phyloP scores from a whole-genome alignment of 768 basidiomycete species.

The Lentinus tigrinus region DNA sequence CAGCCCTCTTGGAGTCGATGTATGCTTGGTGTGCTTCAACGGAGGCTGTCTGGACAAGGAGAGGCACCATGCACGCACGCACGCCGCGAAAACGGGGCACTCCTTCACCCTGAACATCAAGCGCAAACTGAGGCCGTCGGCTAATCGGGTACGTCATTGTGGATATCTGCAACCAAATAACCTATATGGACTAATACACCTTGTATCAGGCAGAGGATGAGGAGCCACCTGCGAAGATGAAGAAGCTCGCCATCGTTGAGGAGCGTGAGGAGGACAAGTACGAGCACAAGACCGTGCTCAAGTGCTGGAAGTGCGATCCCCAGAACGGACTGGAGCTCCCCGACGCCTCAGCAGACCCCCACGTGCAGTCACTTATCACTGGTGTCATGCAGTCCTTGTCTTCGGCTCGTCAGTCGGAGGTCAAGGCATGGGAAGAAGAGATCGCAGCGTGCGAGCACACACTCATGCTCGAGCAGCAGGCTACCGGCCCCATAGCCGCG shows the following conservation, averaged over 20 bases:
- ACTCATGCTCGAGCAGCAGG: slow-evolving; percentile 49
- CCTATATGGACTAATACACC: not conserved
- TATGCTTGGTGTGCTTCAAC: slow-evolving; percentile 93
- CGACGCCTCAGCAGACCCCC: slow-evolving; percentile 32
- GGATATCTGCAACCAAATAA: not conserved
- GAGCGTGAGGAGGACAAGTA: slow-evolving; percentile 91
- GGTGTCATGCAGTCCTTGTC: slow-evolving; percentile 80
- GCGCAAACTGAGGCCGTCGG: slow-evolving; percentile 62
- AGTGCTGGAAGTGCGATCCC: slow-evolving; percentile 75
- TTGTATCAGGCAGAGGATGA: slow-evolving; percentile 58
- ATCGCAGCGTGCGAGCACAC: slow-evolving; percentile 85
- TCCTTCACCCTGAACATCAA: slow-evolving; percentile 77
- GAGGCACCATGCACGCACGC: slow-evolving; percentile 72
- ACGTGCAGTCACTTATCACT: slow-evolving; percentile 59
- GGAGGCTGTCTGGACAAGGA: slow-evolving; percentile 72
- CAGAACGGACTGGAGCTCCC: slow-evolving; percentile 45
- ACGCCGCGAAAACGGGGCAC: slow-evolving; percentile 74
- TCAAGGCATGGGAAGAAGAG: slow-evolving; percentile 98
- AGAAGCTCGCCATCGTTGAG: slow-evolving; percentile 82
- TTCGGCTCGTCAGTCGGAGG: slow-evolving; percentile 89
- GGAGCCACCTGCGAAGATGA: slow-evolving; percentile 88
- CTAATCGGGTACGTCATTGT: slow-evolving; percentile 57
- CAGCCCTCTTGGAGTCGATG: slow-evolving; percentile 71
- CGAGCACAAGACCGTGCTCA: slow-evolving; percentile 59
- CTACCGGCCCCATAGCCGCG: slow-evolving; percentile 46